phyloP scores from a whole-genome alignment of 2,329 filamentous ascomycete genomes.

The Sphaerulina populicola region DNA sequence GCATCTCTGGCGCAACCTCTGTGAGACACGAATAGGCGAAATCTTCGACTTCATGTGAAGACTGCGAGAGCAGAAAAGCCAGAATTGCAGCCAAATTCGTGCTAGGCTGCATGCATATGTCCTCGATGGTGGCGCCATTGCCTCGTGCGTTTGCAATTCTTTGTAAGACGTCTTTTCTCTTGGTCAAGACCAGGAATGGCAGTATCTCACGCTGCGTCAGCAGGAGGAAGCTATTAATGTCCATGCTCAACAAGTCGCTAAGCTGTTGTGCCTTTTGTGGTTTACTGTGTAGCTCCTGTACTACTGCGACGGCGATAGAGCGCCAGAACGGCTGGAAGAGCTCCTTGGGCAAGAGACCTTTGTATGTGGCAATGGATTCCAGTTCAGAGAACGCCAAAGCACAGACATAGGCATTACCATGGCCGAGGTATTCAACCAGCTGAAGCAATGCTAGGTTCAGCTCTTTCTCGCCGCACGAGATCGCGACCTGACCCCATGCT shows the following conservation, averaged over 20 bases:
- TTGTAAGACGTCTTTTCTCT: constrained; percentile 67
- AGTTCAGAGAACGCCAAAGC: constrained; percentile 78
- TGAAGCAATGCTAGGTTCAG: constrained; percentile 77
- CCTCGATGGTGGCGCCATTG: constrained; percentile 47
- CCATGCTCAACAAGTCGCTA: constrained; percentile 71
- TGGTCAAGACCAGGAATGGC: constrained; percentile 74
- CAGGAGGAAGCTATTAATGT: constrained; percentile 63
- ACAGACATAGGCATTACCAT: constrained; percentile 69
- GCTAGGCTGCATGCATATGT: constrained; percentile 50
- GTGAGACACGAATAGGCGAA: constrained; percentile 61
- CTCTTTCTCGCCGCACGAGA: constrained; percentile 67
- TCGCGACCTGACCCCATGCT: constrained; percentile 76
- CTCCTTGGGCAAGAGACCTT: constrained; percentile 45
- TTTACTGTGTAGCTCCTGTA: constrained; percentile 69
- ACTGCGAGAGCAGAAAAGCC: constrained; percentile 50
- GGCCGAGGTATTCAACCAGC: constrained; percentile 78
- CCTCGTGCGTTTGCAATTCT: constrained; percentile 66
- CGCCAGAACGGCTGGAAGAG: constrained; percentile 85
- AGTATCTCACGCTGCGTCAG: constrained; percentile 73
- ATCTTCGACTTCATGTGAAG: constrained; percentile 55
- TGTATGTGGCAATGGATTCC: constrained; percentile 60
- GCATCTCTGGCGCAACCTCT: constrained; percentile 62
- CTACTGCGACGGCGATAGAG: constrained; percentile 69
- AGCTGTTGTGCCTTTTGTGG: constrained; percentile 77
- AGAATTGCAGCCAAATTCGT: constrained; percentile 53